phyloP scores from a whole-genome alignment of 2,329 filamentous ascomycete genomes.

The Endothia cerciana region DNA sequence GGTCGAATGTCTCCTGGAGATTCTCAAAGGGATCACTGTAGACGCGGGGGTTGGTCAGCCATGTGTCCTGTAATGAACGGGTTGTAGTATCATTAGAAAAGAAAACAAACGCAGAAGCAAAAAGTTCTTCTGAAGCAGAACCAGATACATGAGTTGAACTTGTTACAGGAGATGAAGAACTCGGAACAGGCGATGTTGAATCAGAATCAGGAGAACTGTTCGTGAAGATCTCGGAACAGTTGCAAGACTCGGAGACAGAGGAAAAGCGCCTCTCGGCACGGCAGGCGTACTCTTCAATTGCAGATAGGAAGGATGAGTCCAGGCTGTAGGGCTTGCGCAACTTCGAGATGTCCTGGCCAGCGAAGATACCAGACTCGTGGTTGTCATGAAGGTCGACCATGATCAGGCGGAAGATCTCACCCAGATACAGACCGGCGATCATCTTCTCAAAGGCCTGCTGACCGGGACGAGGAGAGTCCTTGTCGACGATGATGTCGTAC shows the following conservation, averaged over 20 bases:
- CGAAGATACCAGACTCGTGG: constrained; percentile 75
- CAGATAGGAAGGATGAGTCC: constrained; percentile 90
- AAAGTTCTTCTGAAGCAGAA: neutral
- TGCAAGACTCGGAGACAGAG: neutral
- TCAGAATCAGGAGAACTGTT: constrained; percentile 19
- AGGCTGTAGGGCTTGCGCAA: constrained; percentile 87
- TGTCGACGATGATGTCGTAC: constrained; percentile 87
- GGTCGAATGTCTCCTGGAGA: constrained; percentile 82
- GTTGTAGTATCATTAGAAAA: neutral
- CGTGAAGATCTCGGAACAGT: neutral
- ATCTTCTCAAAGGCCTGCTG: constrained; percentile 98
- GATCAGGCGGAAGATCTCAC: constrained; percentile 90
- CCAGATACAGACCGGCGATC: constrained; percentile 92
- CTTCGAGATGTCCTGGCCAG: constrained; percentile 77
- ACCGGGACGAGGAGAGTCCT: constrained; percentile 87
- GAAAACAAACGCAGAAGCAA: neutral
- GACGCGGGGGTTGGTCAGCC: constrained; percentile 27
- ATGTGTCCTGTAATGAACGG: neutral
- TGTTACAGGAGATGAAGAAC: neutral
- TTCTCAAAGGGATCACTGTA: constrained; percentile 90
- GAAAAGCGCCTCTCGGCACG: neutral
- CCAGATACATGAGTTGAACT: neutral
- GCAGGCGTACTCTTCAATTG: constrained; percentile 78
- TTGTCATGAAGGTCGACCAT: constrained; percentile 85
- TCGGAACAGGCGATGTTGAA: neutral